Evolutionary conservation across 208 protist species (phyloP).

Genomic region (Wallacemonas sp.): DNA sequence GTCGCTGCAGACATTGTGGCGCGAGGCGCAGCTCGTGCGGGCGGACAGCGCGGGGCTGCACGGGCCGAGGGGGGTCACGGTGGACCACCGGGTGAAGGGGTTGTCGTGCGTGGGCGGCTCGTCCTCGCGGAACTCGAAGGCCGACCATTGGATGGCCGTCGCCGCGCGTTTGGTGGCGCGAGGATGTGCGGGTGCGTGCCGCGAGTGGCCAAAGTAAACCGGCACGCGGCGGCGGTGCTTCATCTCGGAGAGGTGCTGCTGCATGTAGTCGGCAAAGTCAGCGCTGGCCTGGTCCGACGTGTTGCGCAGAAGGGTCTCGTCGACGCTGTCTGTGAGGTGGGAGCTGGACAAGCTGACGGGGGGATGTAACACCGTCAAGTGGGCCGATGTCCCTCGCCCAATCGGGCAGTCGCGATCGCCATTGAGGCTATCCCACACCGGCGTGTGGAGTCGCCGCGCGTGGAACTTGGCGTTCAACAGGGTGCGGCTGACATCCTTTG

Average conservation of each 20-base stretch:
- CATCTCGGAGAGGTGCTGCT: slow-evolving; percentile 3
- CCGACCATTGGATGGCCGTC: not conserved
- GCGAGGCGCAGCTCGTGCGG: not conserved
- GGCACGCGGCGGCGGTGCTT: not conserved
- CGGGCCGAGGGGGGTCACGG: not conserved
- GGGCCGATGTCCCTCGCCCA: not conserved
- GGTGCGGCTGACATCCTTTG: not conserved
- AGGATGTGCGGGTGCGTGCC: not conserved
- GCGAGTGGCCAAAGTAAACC: not conserved
- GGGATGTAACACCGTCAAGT: not conserved
- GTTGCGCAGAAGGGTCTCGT: not conserved
- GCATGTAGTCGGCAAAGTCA: slow-evolving; percentile 16
- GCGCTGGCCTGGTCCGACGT: not conserved
- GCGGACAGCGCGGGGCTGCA: not conserved
- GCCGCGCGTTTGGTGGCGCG: not conserved
- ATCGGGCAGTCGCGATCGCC: slow-evolving; percentile 7
- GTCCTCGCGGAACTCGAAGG: slow-evolving; percentile 14
- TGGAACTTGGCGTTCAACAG: slow-evolving; percentile 5
- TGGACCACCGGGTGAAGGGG: slow-evolving; percentile 9
- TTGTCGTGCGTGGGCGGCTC: slow-evolving; percentile 10
- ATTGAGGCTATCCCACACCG: not conserved
- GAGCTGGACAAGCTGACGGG: not conserved
- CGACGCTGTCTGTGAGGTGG: not conserved
- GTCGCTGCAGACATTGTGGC: slow-evolving; percentile 3
- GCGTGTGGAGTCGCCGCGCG: not conserved